phyloP scores from a whole-genome alignment of 1,284 basidiomycete species.

The Blastosporella zonata region DNA sequence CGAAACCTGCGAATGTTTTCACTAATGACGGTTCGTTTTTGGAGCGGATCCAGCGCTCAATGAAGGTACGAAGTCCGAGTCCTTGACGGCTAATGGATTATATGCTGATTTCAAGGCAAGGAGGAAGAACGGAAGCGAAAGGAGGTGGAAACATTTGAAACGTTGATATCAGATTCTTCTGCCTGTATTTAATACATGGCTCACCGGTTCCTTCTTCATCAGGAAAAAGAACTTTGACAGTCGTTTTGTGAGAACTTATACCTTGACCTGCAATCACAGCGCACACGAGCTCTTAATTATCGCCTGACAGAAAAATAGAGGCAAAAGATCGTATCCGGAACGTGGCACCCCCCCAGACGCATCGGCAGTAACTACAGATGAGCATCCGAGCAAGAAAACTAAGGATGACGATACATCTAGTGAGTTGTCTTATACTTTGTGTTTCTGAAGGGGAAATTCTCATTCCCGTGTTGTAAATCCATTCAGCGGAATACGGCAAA shows the following conservation, averaged over 20 bases:
- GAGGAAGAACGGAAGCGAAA: conserved; percentile 60
- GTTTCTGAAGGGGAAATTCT: neutral
- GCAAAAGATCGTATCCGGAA: conserved; percentile 54
- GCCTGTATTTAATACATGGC: neutral
- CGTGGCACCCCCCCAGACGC: conserved; percentile 29
- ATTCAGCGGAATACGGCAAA: conserved; percentile 29
- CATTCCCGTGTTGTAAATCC: neutral
- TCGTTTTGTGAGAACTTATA: conserved; percentile 52
- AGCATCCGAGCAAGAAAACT: conserved; percentile 16
- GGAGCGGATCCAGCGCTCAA: conserved; percentile 23
- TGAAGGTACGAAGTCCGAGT: conserved; percentile 15
- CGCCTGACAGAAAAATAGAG: conserved; percentile 49
- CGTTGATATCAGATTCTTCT: conserved; percentile 32
- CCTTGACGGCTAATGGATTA: neutral
- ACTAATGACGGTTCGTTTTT: conserved; percentile 28
- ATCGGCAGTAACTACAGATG: conserved; percentile 11
- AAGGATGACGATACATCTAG: conserved; percentile 12
- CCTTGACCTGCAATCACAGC: neutral
- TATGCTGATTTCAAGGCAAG: conserved; percentile 28
- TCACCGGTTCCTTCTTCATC: neutral
- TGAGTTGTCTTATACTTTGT: neutral
- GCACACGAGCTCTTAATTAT: neutral
- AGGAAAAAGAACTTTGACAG: conserved; percentile 60
- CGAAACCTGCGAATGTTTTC: conserved; percentile 26
- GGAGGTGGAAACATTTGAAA: conserved; percentile 45